These are phyloP conservation scores for Acanthamoeba royreba DNA, from an alignment of 208 protist species.

Conservation along the genomic window DNA sequence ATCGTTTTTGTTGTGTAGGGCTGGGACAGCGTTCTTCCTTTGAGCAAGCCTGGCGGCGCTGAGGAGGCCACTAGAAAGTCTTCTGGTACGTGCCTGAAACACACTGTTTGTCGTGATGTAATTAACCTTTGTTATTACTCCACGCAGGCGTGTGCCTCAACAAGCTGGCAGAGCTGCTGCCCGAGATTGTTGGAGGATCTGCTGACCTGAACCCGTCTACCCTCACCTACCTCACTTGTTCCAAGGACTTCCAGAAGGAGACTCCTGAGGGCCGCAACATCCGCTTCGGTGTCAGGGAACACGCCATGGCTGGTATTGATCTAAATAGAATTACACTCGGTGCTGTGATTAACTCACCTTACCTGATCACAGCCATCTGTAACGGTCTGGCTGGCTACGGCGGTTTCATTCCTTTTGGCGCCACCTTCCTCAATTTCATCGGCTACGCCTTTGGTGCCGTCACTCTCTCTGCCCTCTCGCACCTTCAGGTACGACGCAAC, in stretches of 20 bases:
- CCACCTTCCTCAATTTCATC: constrained; percentile 99
- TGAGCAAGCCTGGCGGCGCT: neutral
- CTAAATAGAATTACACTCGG: no score
- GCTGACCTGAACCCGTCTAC: constrained; percentile 97
- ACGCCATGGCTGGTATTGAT: constrained; percentile 93
- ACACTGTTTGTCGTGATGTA: neutral
- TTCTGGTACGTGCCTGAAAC: neutral
- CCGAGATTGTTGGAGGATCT: constrained; percentile 94
- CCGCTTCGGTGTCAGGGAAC: constrained; percentile 98
- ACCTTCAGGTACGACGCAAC: constrained; percentile 84
- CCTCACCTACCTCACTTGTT: constrained; percentile 90
- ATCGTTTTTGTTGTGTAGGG: neutral
- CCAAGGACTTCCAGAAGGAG: constrained; percentile 86
- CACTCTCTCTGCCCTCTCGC: constrained; percentile 91
- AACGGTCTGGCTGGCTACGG: constrained; percentile 96
- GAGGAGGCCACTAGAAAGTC: neutral
- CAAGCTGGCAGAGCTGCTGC: constrained; percentile 75
- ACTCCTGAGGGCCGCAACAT: constrained; percentile 80
- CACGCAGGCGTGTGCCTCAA: neutral
- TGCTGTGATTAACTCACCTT: no score
- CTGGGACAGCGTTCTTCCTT: constrained; percentile 18
- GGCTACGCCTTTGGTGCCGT: constrained; percentile 89
- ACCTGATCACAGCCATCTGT: constrained; percentile 82
- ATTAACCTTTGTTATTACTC: no score
- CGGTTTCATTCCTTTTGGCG: constrained; percentile 93